phyloP scores from a whole-genome alignment of 2,329 filamentous ascomycete genomes.

The Ophiocordyceps sinensis region DNA sequence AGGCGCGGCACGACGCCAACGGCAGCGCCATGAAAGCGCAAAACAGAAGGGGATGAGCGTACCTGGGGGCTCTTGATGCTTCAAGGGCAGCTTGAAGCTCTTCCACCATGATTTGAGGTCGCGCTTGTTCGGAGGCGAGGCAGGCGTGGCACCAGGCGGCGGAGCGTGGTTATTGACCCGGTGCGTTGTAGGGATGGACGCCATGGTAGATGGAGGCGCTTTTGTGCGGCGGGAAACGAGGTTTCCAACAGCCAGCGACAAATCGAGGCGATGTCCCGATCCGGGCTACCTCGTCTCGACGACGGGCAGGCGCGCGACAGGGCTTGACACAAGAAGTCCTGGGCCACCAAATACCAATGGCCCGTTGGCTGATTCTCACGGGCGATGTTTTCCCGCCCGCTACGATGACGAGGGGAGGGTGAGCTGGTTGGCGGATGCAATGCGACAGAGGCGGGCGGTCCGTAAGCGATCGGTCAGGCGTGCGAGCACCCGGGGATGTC shows the following conservation, averaged over 20 bases:
- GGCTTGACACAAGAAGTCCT: neutral
- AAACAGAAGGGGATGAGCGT: conserved; percentile 9
- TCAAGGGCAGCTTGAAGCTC: conserved; percentile 63
- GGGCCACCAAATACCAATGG: neutral
- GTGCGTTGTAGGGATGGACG: conserved; percentile 19
- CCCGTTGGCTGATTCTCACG: neutral
- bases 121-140: conserved; percentile 68
- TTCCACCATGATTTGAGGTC: conserved; percentile 97
- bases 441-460: neutral
- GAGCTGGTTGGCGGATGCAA: neutral
- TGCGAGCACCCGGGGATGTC: neutral
- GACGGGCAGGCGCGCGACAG: neutral
- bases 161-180: conserved; percentile 13
- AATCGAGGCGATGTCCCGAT: neutral
- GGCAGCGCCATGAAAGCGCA: neutral
- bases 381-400: neutral
- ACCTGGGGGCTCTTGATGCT: conserved; percentile 42
- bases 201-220: conserved; percentile 13
- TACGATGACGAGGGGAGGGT: neutral
- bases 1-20: neutral
- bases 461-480: neutral
- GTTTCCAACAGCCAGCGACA: neutral
- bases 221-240: conserved; percentile 5
- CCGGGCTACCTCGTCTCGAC: neutral
- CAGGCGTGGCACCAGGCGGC: conserved; percentile 22